Evolutionary conservation across 2,329 filamentous ascomycete genomes (phyloP).

Genomic region (Cladosporium halotolerans): DNA sequence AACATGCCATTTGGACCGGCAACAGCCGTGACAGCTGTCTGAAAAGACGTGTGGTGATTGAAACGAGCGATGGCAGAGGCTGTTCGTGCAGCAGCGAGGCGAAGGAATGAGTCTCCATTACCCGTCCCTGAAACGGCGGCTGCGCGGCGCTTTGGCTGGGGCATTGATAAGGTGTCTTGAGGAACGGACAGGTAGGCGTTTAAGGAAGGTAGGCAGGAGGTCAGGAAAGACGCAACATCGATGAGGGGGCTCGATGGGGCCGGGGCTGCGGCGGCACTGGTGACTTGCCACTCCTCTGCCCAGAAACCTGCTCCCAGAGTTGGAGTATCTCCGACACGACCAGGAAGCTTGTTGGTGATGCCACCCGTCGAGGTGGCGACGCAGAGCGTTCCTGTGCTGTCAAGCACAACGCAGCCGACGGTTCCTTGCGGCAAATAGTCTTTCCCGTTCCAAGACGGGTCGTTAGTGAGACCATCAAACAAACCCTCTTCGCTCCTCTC

Average conservation of each 20-base stretch:
- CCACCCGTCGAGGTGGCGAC: conserved; percentile 64
- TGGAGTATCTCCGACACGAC: conserved; percentile 79
- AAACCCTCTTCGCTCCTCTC: background rate
- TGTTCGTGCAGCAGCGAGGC: conserved; percentile 63
- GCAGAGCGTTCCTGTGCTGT: conserved; percentile 67
- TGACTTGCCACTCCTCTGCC: conserved; percentile 70
- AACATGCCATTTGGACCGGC: conserved; percentile 67
- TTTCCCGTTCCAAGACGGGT: conserved; percentile 51
- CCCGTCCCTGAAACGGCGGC: conserved; percentile 43
- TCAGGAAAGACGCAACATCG: conserved; percentile 8
- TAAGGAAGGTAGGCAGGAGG: conserved; percentile 22
- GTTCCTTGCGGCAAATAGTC: conserved; percentile 78
- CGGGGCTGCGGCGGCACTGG: background rate
- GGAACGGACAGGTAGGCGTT: conserved; percentile 16
- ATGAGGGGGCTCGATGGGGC: background rate
- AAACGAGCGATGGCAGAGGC: conserved; percentile 68
- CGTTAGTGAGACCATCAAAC: conserved; percentile 8
- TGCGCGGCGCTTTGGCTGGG: conserved; percentile 13
- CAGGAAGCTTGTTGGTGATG: conserved; percentile 81
- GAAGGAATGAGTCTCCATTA: conserved; percentile 82
- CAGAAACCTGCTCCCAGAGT: conserved; percentile 80
- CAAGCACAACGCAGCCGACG: conserved; percentile 74
- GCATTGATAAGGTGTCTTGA: conserved; percentile 1
- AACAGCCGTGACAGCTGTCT: conserved; percentile 57
- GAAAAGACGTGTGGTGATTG: conserved; percentile 41